These are phyloP conservation scores for Diaporthe citriasiana DNA, from an alignment of 2,329 filamentous ascomycete species.

Conservation along the genomic window DNA sequence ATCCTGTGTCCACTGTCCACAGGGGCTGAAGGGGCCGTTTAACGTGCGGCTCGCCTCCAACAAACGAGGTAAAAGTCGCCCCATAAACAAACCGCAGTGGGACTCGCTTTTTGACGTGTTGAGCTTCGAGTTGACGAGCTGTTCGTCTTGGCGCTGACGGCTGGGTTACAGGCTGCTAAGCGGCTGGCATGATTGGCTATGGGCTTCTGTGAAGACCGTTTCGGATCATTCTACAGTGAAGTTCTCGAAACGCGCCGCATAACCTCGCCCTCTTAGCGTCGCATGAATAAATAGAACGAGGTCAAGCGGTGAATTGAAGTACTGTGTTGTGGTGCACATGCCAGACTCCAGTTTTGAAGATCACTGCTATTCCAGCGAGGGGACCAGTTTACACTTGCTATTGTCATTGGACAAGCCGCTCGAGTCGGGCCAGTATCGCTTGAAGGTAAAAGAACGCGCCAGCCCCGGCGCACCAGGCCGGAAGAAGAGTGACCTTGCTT, in stretches of 20 bases:
- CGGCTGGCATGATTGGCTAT: conserved; percentile 27
- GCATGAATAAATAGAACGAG: conserved; percentile 21
- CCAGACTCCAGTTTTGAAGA: neutral
- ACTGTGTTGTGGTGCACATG: conserved; percentile 1
- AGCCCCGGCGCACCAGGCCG: neutral
- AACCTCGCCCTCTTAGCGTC: conserved; percentile 11
- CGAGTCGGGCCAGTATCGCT: neutral
- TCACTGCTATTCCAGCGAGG: neutral
- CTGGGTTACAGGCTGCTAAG: conserved; percentile 25
- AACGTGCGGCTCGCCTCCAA: conserved; percentile 15
- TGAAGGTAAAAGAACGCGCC: neutral
- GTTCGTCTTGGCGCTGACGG: conserved; percentile 21
- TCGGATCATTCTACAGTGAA: conserved; percentile 32
- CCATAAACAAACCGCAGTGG: conserved; percentile 30
- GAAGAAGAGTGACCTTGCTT: conserved; percentile 4
- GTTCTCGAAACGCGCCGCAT: conserved; percentile 17
- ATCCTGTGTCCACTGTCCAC: neutral
- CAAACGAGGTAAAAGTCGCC: conserved; percentile 23
- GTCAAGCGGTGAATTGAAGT: conserved; percentile 1
- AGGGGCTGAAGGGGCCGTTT: conserved; percentile 5
- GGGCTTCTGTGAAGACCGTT: conserved; percentile 12
- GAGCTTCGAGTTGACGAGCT: conserved; percentile 31
- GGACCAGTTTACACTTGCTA: neutral
- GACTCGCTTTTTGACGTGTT: conserved; percentile 21
- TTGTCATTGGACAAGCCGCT: neutral